Base-by-base conservation (phyloP, 176 grass and related monocot genomes). In the Neostapfia colusana region DNA sequence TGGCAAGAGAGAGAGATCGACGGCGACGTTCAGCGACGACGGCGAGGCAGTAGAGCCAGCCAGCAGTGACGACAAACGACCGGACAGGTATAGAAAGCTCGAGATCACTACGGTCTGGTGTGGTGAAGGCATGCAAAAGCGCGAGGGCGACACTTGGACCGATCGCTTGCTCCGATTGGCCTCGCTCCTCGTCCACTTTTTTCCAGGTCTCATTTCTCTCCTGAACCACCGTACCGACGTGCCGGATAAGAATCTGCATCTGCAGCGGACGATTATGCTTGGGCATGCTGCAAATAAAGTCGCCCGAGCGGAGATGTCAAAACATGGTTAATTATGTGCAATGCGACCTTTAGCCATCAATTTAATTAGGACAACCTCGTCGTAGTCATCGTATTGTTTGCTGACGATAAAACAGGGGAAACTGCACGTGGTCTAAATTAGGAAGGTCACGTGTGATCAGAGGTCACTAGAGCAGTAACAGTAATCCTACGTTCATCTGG, bases 1-100 rank as follows among this genome's bases (percentile, higher is more conserved):
- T 51, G 49, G 31, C 18, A 54, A 56, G 7, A 3, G 8, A 46
- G 35, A 24, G 7, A 10, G n/a, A 7, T 54, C 37, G 38, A 60
- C 35, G 72, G 53, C 50, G 71, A 74, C 71, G 15, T 58, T 58
- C 53, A 31, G 31, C 31, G 31, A 74, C 41, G 41, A 74, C 72
- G 53, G 71, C 53, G 14, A 20, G 45, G 15, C 12, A 3, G 50
- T 9, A 43, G 12, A 4, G 15, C 1, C 0, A 46, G 10, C 10
- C 8, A 46, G 44, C 72, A 24, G 72, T 13, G 72, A 5, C 23
- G 72, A 60, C 72, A 60, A 18, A 28, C 54, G 12, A 7, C 24
- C 54, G 38, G 72, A 74, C 53, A 59, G 71, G 7, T 34, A 57
- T 58, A 23, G 54, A 57, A 57, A 57, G 49, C 7, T 51, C 13